A percentile compares a stretch with the other conserved stretches of the same genome.
Conservation (phyloP, 331 rosid species). For the Arachis monticola region DNA sequence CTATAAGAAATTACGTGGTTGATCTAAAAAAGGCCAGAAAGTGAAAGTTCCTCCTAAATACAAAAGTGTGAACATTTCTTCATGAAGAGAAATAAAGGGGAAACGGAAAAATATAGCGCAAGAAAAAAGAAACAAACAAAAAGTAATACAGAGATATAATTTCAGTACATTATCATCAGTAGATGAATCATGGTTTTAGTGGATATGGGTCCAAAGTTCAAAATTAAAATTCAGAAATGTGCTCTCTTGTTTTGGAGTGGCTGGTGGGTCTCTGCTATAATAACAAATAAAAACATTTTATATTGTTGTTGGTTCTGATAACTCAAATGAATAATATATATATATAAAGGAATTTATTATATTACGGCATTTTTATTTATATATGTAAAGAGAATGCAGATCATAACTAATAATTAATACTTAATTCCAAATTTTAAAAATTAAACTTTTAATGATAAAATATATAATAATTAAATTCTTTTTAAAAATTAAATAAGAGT, state of each 20-base stretch:
- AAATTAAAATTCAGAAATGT: slow-evolving; percentile 52
- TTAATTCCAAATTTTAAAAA: no score
- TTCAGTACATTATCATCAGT: slow-evolving; percentile 45
- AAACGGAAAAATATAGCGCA: slow-evolving; percentile 3
- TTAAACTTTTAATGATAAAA: no score
- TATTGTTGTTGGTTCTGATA: slow-evolving; percentile 32
- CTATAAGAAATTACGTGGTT: slow-evolving; percentile 52
- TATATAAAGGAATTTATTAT: no score
- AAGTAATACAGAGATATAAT: slow-evolving; percentile 44
- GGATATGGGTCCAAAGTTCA: slow-evolving; percentile 49
- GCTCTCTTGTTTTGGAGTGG: slow-evolving; percentile 63
- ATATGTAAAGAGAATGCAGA: no score
- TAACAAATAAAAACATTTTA: slow-evolving; percentile 44
- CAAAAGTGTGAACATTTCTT: slow-evolving; percentile 40
- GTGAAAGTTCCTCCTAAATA: slow-evolving; percentile 60
- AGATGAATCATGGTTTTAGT: slow-evolving; percentile 54
- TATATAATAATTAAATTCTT: no score
- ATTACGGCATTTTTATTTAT: no score
- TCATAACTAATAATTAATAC: no score
- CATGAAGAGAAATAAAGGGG: slow-evolving; percentile 8
- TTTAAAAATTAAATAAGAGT: no score
- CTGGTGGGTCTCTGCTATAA: slow-evolving; percentile 64
- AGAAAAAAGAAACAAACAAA: slow-evolving; percentile 44
- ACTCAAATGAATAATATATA: not conserved
- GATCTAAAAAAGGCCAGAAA: slow-evolving; percentile 64